Percentiles rank a stretch among this genome's conserved stretches.
These are phyloP conservation scores for Penicillium silybi DNA, from an alignment of 495 filamentous ascomycete species.

Conservation along the genomic window DNA sequence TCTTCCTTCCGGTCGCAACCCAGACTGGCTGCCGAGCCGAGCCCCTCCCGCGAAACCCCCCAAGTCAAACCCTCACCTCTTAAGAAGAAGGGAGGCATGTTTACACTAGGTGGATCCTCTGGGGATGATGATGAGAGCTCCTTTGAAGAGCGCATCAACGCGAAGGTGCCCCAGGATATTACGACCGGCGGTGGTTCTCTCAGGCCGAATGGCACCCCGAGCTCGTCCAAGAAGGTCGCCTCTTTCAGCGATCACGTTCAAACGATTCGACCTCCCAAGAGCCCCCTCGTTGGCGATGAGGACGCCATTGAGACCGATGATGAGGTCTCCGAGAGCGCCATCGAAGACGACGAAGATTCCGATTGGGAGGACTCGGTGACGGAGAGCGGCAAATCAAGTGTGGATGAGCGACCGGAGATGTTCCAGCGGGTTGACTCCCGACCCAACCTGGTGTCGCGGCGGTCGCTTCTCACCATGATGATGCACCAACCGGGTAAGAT, in stretches of 20 bases:
- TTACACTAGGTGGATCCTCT: slow-evolving; percentile 72
- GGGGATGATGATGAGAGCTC: slow-evolving; percentile 80
- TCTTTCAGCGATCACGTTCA: slow-evolving; percentile 80
- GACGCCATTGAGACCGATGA: slow-evolving; percentile 73
- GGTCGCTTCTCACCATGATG: slow-evolving; percentile 86
- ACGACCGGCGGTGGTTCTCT: slow-evolving; percentile 52
- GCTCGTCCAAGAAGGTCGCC: slow-evolving; percentile 65
- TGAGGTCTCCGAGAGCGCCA: slow-evolving; percentile 73
- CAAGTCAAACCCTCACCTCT: slow-evolving; percentile 44
- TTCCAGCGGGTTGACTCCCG: slow-evolving; percentile 91
- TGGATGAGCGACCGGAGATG: slow-evolving; percentile 65
- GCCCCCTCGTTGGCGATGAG: slow-evolving; percentile 59
- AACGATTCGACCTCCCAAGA: slow-evolving; percentile 57
- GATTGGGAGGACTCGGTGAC: slow-evolving; percentile 95
- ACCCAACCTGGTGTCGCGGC: slow-evolving; percentile 76
- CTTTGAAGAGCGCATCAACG: slow-evolving; percentile 61
- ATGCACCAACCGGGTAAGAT: slow-evolving; percentile 64
- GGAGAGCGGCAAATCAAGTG: slow-evolving; percentile 74
- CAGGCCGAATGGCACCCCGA: slow-evolving; percentile 27
- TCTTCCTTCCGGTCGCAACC: slow-evolving; percentile 66
- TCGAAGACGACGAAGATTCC: slow-evolving; percentile 82
- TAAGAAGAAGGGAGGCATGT: slow-evolving; percentile 63
- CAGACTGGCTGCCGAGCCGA: slow-evolving; percentile 45
- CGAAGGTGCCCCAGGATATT: slow-evolving; percentile 40
- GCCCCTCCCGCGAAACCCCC: slow-evolving; percentile 40